A percentile compares a stretch with the other conserved stretches of the same genome.
phyloP scores from a whole-genome alignment of 2,329 filamentous ascomycete genomes.

The Trichophyton verrucosum region DNA sequence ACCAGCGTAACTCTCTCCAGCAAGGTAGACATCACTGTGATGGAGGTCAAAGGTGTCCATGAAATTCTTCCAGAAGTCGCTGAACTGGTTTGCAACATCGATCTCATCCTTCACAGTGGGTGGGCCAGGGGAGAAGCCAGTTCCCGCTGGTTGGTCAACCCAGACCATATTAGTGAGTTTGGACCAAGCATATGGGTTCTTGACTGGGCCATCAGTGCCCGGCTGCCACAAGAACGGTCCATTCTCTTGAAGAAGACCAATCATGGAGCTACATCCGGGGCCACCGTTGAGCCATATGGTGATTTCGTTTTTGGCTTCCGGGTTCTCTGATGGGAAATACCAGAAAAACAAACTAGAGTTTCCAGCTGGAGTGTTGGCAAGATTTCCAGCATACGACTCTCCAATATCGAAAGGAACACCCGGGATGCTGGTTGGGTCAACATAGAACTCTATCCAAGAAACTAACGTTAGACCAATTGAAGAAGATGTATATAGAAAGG shows the following conservation, averaged over 20 bases:
- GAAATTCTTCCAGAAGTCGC: conserved; percentile 70
- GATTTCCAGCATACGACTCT: conserved; percentile 36
- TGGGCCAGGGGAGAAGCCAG: conserved; percentile 55
- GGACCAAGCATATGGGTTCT: conserved; percentile 61
- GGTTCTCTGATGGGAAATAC: conserved; percentile 38
- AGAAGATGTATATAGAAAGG: background rate
- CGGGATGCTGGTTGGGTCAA: conserved; percentile 53
- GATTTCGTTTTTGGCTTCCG: conserved; percentile 33
- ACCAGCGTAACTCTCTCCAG: conserved; percentile 60
- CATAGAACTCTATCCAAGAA: conserved; percentile 42
- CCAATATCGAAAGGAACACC: conserved; percentile 57
- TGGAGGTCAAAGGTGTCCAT: conserved; percentile 55
- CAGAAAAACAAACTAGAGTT: conserved; percentile 40
- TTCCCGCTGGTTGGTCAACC: conserved; percentile 53
- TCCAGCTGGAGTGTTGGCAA: conserved; percentile 40
- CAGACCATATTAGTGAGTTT: conserved; percentile 66
- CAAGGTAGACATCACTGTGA: conserved; percentile 56
- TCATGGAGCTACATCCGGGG: conserved; percentile 45
- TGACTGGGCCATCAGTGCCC: conserved; percentile 52
- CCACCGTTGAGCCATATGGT: conserved; percentile 41
- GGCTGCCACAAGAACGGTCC: conserved; percentile 58
- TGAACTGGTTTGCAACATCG: conserved; percentile 56
- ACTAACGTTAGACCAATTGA: background rate
- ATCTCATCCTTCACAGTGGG: conserved; percentile 53
- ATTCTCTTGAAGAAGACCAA: conserved; percentile 62